phyloP scores from a whole-genome alignment of 2,329 filamentous ascomycete genomes.

The Alternaria hordeiaustralica region DNA sequence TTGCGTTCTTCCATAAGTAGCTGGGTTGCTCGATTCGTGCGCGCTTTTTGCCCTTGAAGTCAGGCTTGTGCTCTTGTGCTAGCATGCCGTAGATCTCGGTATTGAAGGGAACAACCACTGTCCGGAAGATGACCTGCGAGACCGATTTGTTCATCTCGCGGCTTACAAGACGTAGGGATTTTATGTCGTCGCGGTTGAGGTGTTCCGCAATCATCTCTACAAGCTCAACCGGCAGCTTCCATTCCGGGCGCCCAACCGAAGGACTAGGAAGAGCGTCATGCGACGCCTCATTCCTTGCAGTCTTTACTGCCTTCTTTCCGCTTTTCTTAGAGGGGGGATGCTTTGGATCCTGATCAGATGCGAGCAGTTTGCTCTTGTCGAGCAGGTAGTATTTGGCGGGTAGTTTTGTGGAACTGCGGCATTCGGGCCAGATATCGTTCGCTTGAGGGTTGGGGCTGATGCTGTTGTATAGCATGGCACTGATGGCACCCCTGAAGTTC shows the following conservation, averaged over 20 bases:
- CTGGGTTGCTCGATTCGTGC: constrained; percentile 29
- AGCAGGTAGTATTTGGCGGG: constrained; percentile 35
- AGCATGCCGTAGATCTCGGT: constrained; percentile 67
- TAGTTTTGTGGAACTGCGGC: constrained; percentile 35
- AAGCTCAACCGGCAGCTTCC: constrained; percentile 65
- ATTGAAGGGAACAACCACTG: constrained; percentile 70
- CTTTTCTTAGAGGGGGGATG: neutral
- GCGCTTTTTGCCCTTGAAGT: constrained; percentile 47
- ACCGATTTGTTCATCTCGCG: constrained; percentile 65
- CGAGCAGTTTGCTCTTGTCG: constrained; percentile 4
- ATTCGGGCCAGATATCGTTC: constrained; percentile 47
- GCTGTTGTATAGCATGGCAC: constrained; percentile 31
- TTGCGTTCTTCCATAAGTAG: constrained; percentile 53
- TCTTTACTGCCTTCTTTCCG: neutral
- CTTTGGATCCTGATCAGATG: neutral
- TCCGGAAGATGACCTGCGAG: constrained; percentile 65
- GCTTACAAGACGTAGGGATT: constrained; percentile 67
- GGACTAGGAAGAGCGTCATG: neutral
- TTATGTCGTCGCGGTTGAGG: constrained; percentile 65
- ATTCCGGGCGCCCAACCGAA: constrained; percentile 45
- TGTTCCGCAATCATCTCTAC: constrained; percentile 64
- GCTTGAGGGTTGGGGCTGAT: constrained; percentile 26
- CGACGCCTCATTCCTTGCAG: neutral
- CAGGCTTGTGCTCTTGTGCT: constrained; percentile 45
- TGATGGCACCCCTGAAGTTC: constrained; percentile 28